A percentile compares a stretch with the other conserved stretches of the same genome.
These are phyloP conservation scores for Nevesoporus exiguus DNA, from an alignment of 768 basidiomycete genomes.

Conservation along the genomic window DNA sequence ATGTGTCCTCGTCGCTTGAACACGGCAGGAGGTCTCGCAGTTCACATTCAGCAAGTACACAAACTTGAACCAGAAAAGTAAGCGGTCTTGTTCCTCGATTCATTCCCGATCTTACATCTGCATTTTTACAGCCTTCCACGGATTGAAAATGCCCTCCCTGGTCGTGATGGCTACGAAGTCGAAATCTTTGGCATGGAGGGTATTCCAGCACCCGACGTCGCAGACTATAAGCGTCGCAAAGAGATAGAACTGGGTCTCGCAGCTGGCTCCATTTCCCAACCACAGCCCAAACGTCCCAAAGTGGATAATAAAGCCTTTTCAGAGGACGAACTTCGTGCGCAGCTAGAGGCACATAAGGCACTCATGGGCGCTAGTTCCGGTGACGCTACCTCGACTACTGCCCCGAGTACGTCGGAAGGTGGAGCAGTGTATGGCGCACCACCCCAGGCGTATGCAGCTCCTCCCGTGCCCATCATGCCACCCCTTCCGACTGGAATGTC, in stretches of 20 bases:
- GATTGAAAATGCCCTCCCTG: constrained; percentile 94
- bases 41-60: constrained; percentile 98
- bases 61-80: constrained; percentile 92
- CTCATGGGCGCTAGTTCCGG: constrained; percentile 70
- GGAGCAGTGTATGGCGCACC: constrained; percentile 70
- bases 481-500: constrained; percentile 29
- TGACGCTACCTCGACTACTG: constrained; percentile 30
- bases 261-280: constrained; percentile 78
- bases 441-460: constrained; percentile 62
- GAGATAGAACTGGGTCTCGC: constrained; percentile 89
- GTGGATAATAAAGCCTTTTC: constrained; percentile 72
- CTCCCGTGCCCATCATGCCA: constrained; percentile 34
- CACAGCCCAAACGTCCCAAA: constrained; percentile 77
- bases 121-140: constrained; percentile 61
- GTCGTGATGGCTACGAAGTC: constrained; percentile 95
- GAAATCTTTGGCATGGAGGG: constrained; percentile 99
- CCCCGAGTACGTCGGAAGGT: constrained; percentile 37
- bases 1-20: constrained; percentile 95
- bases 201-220: constrained; percentile 89
- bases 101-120: constrained; percentile 9
- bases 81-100: constrained; percentile 2
- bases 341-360: constrained; percentile 86
- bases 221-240: constrained; percentile 93
- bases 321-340: constrained; percentile 80
- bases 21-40: constrained; percentile 95